Base-by-base conservation (phyloP, 2,329 filamentous ascomycete species). In the Monosporascus sp. region DNA sequence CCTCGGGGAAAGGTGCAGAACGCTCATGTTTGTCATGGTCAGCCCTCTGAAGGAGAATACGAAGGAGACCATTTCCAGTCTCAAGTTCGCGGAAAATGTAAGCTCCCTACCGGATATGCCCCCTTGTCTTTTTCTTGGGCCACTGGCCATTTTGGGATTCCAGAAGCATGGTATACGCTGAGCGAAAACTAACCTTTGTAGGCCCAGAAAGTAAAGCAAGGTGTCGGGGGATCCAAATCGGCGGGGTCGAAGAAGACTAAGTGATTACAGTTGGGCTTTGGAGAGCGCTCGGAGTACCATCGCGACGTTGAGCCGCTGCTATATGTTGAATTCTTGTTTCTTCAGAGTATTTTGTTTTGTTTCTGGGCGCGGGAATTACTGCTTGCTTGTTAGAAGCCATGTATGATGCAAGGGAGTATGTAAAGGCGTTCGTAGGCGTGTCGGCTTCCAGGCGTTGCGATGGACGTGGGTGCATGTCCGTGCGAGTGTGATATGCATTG, bases 21-120 rank as follows among this genome's bases (percentile, higher is more conserved):
- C 94, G 1, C 85, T 99, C 63, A 99, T 99, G 94, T 96, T 99
- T 70, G 90, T 97, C 68, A 97, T 97, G 92, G 89, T 96, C 52
- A 94, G 88, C 62, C 94, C 94, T 37, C 76, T 97, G 54, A 89
- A 95, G 74, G 88, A 85, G 6, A 94, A 97, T 74, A 76, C 97
- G 59, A 88, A 87, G 65, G 94, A 99, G 77, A 97, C 92, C 3
- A 77, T 97, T 68, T 96, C 92, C 45, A 97, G 91, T 77, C 78
- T 99, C 70, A 88, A 94, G 65, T 99, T 99, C 71, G 94, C 94
- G 17, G 95, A 90, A 37, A 97, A 96, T 81, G 91, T 91, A 71
- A 66, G 75, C 65, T 48, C 6, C 8, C 31, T 14, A 18, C n/a
- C 31, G 4, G 6, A 20, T 25, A 17, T 35, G 27, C 20, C 45